Conservation (phyloP, 305 asterid species). For the Rubia occidens region DNA sequence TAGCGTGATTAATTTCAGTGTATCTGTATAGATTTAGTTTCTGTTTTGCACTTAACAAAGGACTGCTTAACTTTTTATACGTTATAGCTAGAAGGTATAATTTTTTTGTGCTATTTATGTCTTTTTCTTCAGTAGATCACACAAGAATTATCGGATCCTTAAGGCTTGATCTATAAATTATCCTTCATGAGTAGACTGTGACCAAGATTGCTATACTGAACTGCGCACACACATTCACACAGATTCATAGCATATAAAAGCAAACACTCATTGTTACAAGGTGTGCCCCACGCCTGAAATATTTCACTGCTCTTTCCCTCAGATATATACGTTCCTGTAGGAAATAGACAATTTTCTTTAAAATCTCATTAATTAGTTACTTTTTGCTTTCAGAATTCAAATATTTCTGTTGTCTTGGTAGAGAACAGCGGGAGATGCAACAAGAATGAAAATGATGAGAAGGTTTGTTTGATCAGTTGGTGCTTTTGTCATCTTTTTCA, state of each 20-base stretch:
- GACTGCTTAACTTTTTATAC: neutral
- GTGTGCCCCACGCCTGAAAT: neutral
- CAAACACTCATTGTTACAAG: neutral
- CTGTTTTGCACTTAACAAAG: neutral
- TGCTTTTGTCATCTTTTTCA: neutral
- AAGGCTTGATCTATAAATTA: neutral
- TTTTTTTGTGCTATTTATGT: neutral
- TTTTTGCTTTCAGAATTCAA: slow-evolving; percentile 35
- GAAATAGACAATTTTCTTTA: neutral
- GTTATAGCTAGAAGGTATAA: neutral
- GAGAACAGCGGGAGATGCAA: slow-evolving; percentile 93
- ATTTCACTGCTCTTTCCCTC: neutral
- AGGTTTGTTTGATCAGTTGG: slow-evolving; percentile 35
- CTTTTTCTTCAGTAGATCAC: neutral
- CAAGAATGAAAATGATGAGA: slow-evolving; percentile 85
- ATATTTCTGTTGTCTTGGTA: slow-evolving; percentile 72
- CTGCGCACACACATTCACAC: neutral
- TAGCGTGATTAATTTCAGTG: neutral
- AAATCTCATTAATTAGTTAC: slow-evolving; percentile 1
- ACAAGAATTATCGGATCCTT: neutral
- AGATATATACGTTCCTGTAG: neutral
- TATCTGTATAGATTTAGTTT: neutral
- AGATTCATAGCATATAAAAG: neutral
- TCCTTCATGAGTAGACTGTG: neutral
- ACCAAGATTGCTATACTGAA: neutral